Evolutionary conservation across 2,329 filamentous ascomycete genomes (phyloP), one percentile per base, ranked within the genome.

Genomic region (Lachnellula subtilissima): DNA sequence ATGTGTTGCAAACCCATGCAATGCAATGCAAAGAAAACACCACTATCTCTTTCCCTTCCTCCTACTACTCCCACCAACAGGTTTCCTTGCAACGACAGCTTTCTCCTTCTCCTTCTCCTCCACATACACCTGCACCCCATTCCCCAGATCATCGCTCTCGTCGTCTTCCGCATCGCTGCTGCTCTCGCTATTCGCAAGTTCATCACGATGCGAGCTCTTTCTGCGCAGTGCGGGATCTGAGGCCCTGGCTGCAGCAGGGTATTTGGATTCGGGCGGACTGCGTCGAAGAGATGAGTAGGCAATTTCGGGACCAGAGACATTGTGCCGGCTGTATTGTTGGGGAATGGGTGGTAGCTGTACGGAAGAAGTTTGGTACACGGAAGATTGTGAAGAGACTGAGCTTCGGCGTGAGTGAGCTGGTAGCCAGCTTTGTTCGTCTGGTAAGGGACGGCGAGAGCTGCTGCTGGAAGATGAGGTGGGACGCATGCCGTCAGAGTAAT

Each of bases 391-490:
- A 25, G 64, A 64, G 17, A 61, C 54, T 25, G 67, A 67, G 51
- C 58, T 62, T 52, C 69, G 57, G 61, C 71, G 46, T 68, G 75
- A 60, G 65, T 67, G 25, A 70, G 73, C 50, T 67, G 75, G 55
- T 65, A 69, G 54, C 76, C 72, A 63, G 70, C 70, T 43, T 68
- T 72, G 75, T 73, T 81, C 80, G 53, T 81, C 77, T 32, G 75
- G 75, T 23, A 79, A 69, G 17, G 76, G 73, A 50, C 61, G 63
- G 22, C 65, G 61, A 45, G 65, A 64, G 50, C 61, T 57, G 48
- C 48, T 62, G 40, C 71, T 72, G n/a, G 77, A 75, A 17, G 74
- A 75, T 25, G 72, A 71, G 32, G 67, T 63, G n/a, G 67, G 67
- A 12, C 67, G 63, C 43, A 51, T 62, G 12, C 64, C 62, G 23